Conservation (phyloP, 2,329 filamentous ascomycete species). For the Diaporthe citrichinensis region DNA sequence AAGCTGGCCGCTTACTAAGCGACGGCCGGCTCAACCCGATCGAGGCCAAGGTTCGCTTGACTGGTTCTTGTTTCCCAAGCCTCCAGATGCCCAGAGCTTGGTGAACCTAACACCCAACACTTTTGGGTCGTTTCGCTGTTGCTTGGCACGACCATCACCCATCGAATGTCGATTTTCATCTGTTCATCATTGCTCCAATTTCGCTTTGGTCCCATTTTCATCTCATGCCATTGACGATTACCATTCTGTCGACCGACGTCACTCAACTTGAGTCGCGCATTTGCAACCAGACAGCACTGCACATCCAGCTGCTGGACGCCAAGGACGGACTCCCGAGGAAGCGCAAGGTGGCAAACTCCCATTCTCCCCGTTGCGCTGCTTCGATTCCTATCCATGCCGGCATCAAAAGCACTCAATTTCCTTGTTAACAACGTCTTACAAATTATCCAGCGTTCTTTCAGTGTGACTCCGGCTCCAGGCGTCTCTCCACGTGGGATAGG, state of each 20-base stretch:
- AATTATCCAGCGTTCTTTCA: not conserved
- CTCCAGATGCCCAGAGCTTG: not conserved
- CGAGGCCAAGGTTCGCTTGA: not conserved
- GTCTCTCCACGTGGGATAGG: not conserved
- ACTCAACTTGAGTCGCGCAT: no score
- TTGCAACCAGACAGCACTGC: not conserved
- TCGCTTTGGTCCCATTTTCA: no score
- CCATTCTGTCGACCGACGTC: not conserved
- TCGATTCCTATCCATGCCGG: not conserved
- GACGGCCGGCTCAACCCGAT: not conserved
- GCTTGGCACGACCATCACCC: not conserved
- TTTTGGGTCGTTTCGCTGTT: not conserved
- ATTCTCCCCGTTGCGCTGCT: not conserved
- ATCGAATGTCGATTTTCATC: not conserved
- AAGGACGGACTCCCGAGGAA: not conserved
- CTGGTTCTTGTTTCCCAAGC: constrained; percentile 15
- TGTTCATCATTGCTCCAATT: not conserved
- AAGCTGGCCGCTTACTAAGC: not conserved
- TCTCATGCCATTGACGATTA: not conserved
- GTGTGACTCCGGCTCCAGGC: not conserved
- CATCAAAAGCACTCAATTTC: not conserved
- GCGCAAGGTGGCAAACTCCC: not conserved
- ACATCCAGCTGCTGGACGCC: no score
- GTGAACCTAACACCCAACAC: not conserved
- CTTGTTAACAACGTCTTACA: not conserved